Conservation (phyloP, 2,329 filamentous ascomycete genomes). For the Phialocephala subalpina region DNA sequence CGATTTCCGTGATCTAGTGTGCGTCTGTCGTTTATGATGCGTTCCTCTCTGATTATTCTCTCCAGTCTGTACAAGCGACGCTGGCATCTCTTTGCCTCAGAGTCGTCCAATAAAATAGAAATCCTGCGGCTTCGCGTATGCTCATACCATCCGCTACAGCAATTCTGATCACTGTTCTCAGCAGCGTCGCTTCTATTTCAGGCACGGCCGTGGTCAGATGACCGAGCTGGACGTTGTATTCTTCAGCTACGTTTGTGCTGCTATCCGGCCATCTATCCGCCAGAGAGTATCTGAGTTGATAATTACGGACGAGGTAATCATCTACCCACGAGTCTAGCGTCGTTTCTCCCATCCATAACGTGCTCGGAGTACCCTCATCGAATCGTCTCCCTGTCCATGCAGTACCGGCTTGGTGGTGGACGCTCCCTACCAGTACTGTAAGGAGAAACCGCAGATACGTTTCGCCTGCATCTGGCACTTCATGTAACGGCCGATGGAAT, state of each 20-base stretch:
- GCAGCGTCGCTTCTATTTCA: not conserved
- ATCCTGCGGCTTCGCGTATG: not conserved
- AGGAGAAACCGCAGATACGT: too few species aligned
- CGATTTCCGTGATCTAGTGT: not conserved
- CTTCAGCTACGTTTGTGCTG: too few species aligned
- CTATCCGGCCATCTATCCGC: too few species aligned
- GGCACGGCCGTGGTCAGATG: not conserved
- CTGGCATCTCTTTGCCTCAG: not conserved
- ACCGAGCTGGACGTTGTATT: not conserved
- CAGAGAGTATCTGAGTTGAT: too few species aligned
- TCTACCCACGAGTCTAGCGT: too few species aligned
- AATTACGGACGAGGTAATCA: too few species aligned
- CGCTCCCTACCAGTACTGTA: too few species aligned
- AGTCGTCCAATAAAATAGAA: not conserved
- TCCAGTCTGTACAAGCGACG: not conserved
- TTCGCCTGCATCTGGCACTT: not conserved
- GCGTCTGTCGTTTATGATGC: not conserved
- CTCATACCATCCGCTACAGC: not conserved
- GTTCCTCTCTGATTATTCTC: slow-evolving; percentile 6
- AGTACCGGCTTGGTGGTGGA: too few species aligned
- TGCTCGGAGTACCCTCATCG: not conserved
- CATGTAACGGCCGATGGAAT: not conserved
- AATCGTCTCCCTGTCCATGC: not conserved
- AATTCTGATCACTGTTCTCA: not conserved
- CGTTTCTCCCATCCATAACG: too few species aligned